Evolutionary conservation across 202 grass and related monocot genomes (phyloP), one percentile per base, ranked within the genome.

Genomic region (Alloteropsis angusta): DNA sequence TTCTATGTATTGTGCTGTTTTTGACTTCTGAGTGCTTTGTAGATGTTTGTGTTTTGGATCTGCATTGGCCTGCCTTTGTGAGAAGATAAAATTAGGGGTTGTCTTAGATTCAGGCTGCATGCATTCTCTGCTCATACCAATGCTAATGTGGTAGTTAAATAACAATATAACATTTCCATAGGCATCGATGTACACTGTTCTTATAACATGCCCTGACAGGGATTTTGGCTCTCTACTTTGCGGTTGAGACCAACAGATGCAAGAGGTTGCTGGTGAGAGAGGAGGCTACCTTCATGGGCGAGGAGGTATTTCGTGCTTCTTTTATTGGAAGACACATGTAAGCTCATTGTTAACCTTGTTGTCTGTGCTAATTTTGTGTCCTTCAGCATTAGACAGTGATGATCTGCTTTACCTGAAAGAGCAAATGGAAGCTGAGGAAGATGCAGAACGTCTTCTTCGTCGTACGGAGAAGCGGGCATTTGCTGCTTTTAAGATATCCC

Each of bases 341-440:
- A 15, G 18, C 69, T 70, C 48, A 57, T 79, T 65, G 9, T 58
- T 86, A 60, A 77, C 76, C 81, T 52, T 90, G 7, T 74, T 71
- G 53, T 42, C 22, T 11, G n/a, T 87, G 22, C 49, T 54, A 78
- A 55, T 5, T 55, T 6, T 84, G 46, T 80, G 48, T 65, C 78
- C 17, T 86, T 75, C 81, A 98, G 95, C 92, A 81, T 86, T 98
- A 74, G 95, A 95, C 53, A 98, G 95, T 61, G 95, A 95, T 90
- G 95, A 98, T 87, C 85, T 98, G 85, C 81, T 98, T 70, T 98
- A 98, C 83, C 78, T 98, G n/a, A 98, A 98, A 85, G 95, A 98
- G 72, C 95, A 98, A 78, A 98, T 98, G 95, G 95, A 98, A 77
- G 95, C 95, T 60, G 95, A 98, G 81, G 85, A 98, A 85, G 95